Percentiles rank a stretch among this genome's conserved stretches.
Conservation (phyloP, 2,329 filamentous ascomycete species). For the Aspergillus sp. region DNA sequence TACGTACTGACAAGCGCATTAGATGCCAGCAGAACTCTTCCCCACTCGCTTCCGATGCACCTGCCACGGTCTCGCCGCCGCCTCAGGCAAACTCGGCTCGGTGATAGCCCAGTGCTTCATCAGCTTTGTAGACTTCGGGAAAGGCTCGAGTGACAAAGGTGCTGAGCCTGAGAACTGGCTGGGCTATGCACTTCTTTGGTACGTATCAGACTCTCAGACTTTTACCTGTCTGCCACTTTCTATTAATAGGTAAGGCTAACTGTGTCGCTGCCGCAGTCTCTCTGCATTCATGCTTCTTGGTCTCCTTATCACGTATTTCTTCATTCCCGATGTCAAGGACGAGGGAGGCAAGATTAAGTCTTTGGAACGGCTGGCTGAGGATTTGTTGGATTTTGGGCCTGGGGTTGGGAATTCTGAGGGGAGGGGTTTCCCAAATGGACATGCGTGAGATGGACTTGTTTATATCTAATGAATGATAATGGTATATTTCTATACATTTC, state of each 20-base stretch:
- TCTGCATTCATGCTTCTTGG: conserved; percentile 28
- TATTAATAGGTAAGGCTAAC: no score
- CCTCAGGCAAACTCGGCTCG: conserved; percentile 49
- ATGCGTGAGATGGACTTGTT: not conserved
- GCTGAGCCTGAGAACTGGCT: conserved; percentile 7
- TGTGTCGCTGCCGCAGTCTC: conserved; percentile 1
- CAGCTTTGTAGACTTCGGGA: conserved; percentile 12
- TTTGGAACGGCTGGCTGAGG: conserved; percentile 26
- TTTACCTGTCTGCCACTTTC: no score
- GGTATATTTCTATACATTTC: no score
- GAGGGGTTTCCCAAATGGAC: not conserved
- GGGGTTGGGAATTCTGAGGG: not conserved
- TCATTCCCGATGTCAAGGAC: conserved; percentile 26
- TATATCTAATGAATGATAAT: not conserved
- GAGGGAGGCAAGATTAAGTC: conserved; percentile 22
- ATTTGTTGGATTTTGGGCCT: conserved; percentile 10
- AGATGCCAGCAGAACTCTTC: conserved; percentile 49
- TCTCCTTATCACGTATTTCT: conserved; percentile 25
- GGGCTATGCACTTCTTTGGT: conserved; percentile 17
- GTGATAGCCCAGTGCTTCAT: conserved; percentile 21
- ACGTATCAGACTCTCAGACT: no score
- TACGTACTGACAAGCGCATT: not conserved
- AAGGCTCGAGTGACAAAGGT: not conserved
- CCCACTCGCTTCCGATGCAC: conserved; percentile 50
- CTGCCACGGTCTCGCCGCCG: conserved; percentile 50